phyloP scores from a whole-genome alignment of 805 yeast genomes.

The Schwanniomyces polymorphus region DNA sequence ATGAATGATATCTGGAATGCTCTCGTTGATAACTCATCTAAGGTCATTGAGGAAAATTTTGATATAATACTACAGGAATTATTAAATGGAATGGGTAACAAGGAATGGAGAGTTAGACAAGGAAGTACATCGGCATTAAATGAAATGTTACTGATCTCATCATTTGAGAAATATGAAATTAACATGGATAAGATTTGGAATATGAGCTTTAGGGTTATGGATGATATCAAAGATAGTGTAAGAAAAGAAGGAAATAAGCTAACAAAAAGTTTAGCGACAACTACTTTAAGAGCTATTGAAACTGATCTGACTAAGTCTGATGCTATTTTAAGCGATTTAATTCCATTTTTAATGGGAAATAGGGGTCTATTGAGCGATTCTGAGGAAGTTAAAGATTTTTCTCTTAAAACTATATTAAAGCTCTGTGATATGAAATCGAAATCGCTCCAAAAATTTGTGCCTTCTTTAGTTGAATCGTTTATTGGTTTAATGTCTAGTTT shows the following conservation, averaged over 20 bases:
- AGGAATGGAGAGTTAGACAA: constrained; percentile 93
- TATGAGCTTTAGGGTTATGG: constrained; percentile 85
- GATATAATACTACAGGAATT: constrained; percentile 64
- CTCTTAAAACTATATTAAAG: constrained; percentile 71
- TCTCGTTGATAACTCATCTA: constrained; percentile 59
- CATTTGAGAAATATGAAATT: constrained; percentile 51
- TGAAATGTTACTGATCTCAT: constrained; percentile 65
- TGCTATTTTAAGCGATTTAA: constrained; percentile 51
- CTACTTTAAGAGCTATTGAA: constrained; percentile 58
- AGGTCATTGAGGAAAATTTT: constrained; percentile 53
- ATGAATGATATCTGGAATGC: constrained; percentile 90
- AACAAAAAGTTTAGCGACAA: constrained; percentile 64
- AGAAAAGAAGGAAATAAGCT: constrained; percentile 74
- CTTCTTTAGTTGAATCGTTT: constrained; percentile 68
- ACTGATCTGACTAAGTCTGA: constrained; percentile 43
- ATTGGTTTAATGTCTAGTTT: constrained; percentile 74
- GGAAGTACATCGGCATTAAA: constrained; percentile 75
- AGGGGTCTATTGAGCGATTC: constrained; percentile 84
- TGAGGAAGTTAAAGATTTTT: constrained; percentile 76
- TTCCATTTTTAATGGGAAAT: constrained; percentile 78
- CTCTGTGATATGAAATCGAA: constrained; percentile 64
- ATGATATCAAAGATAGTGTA: constrained; percentile 93
- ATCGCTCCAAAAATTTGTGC: constrained; percentile 64
- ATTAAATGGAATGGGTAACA: constrained; percentile 65
- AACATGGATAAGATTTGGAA: constrained; percentile 73